Conservation (phyloP, 495 filamentous ascomycete species). For the Apodospora peruviana region DNA sequence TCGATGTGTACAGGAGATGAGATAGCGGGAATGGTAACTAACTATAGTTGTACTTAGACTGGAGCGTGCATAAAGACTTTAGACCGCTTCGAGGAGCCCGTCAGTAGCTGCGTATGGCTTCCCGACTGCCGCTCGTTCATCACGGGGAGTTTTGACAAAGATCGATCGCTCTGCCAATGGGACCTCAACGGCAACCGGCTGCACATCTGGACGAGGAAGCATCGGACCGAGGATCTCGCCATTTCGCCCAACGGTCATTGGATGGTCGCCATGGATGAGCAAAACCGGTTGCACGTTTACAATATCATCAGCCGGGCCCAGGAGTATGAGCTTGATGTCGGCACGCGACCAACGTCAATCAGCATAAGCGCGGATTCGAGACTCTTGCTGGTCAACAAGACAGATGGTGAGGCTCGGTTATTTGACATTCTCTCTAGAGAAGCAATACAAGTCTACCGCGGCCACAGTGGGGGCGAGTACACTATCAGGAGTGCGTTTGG, state of each 20-base stretch:
- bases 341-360: constrained; percentile 66
- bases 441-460: constrained; percentile 64
- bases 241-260: constrained; percentile 74
- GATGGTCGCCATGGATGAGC: constrained; percentile 70
- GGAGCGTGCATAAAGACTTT: constrained; percentile 60
- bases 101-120: constrained; percentile 82
- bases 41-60: constrained; percentile 51
- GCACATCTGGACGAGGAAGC: constrained; percentile 59
- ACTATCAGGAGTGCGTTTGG: constrained; percentile 82
- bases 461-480: constrained; percentile 64
- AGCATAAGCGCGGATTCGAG: constrained; percentile 73
- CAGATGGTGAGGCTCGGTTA: constrained; percentile 66
- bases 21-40: background rate
- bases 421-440: constrained; percentile 71
- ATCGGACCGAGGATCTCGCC: constrained; percentile 78
- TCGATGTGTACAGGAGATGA: background rate
- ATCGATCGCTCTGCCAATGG: constrained; percentile 64
- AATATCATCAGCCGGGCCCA: constrained; percentile 69
- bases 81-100: constrained; percentile 67
- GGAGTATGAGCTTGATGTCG: constrained; percentile 64
- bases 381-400: constrained; percentile 76
- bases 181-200: constrained; percentile 48
- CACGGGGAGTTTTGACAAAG: constrained; percentile 69
- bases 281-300: constrained; percentile 70
- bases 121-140: constrained; percentile 73